Evolutionary conservation across 2,329 filamentous ascomycete species (phyloP).

Genomic region (Lachnellula arida): DNA sequence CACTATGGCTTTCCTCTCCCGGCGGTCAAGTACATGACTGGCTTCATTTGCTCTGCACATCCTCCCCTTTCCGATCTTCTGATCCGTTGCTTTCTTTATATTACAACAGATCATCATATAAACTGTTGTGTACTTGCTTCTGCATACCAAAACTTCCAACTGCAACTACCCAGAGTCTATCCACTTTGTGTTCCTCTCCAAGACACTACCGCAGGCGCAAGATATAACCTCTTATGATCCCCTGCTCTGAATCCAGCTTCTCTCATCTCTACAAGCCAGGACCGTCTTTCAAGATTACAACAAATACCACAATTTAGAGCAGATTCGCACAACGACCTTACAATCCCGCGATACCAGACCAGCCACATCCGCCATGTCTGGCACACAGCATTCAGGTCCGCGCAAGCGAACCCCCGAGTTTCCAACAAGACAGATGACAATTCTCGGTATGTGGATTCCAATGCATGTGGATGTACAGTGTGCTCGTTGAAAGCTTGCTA

Average conservation of each 20-base stretch:
- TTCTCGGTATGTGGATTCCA: constrained; percentile 41
- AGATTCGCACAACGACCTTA: not conserved
- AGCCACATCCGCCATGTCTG: constrained; percentile 19
- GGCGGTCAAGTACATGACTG: constrained; percentile 20
- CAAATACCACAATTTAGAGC: not conserved
- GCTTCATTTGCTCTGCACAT: constrained; percentile 9
- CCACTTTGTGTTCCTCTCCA: not conserved
- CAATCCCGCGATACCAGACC: constrained; percentile 6
- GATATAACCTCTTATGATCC: constrained; percentile 20
- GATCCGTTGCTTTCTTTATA: constrained; percentile 9
- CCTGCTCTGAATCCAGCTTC: constrained; percentile 8
- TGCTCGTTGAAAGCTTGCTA: not conserved
- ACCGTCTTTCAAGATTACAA: constrained; percentile 1
- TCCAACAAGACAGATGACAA: constrained; percentile 45
- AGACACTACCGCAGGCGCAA: constrained; percentile 1
- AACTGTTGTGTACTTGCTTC: constrained; percentile 1
- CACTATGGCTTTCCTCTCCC: not conserved
- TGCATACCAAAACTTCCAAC: not conserved
- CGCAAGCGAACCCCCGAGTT: constrained; percentile 34
- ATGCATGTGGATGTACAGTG: not conserved
- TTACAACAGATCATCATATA: constrained; percentile 1
- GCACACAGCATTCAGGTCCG: constrained; percentile 27
- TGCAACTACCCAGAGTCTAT: not conserved
- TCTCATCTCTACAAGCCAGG: not conserved
- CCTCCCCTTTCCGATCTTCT: constrained; percentile 4